These are phyloP conservation scores for Solanum medicagineum DNA, from an alignment of 257 asterid genomes.

Conservation along the genomic window DNA sequence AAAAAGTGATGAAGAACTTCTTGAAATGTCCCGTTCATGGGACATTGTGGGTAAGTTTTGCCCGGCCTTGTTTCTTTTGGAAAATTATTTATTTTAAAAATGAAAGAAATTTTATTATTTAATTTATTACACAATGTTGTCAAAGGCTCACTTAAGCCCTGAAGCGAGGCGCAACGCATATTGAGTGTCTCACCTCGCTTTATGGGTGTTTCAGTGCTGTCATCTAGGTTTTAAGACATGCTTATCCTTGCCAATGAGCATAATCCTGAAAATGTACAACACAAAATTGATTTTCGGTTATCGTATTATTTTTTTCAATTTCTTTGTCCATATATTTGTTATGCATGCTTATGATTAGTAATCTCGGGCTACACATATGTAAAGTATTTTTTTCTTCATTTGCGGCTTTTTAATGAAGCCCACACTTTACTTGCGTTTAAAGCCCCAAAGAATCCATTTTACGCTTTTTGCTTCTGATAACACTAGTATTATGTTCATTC, in stretches of 20 bases:
- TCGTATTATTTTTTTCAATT: not conserved
- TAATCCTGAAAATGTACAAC: not conserved
- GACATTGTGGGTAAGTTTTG: slow-evolving; percentile 62
- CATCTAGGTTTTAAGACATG: not conserved
- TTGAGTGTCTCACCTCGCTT: not conserved
- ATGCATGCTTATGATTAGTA: not conserved
- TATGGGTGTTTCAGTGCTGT: not conserved
- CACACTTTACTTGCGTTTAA: not conserved
- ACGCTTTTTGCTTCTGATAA: not conserved
- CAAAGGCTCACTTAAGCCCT: not conserved
- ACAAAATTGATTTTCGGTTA: not conserved
- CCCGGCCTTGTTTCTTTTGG: not conserved
- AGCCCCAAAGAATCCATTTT: not conserved
- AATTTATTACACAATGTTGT: not conserved
- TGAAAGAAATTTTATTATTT: not conserved
- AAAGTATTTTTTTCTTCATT: not conserved
- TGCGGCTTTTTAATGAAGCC: not conserved
- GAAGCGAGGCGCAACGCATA: not conserved
- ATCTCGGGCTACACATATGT: not conserved
- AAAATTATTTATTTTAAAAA: not conserved
- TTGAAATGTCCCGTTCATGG: slow-evolving; percentile 66
- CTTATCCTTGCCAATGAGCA: not conserved
- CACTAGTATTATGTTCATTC: not conserved
- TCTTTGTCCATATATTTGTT: not conserved
- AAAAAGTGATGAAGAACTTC: slow-evolving; percentile 71